Evolutionary conservation across 1,284 basidiomycete genomes (phyloP).

Genomic region (Cutaneotrichosporon cutaneum): DNA sequence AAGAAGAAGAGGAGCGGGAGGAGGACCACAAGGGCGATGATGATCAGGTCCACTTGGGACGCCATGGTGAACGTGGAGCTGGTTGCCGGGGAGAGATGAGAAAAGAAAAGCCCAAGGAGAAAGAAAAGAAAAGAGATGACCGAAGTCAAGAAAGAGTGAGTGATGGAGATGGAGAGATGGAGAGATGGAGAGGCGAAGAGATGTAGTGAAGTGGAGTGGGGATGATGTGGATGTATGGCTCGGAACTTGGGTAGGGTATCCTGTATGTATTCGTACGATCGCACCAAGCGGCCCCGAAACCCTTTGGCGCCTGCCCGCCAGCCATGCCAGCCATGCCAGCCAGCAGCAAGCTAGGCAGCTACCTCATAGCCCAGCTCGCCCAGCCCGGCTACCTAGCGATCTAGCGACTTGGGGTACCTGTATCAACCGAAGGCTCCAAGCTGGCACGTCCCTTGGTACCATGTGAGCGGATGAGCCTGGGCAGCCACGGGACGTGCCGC

Average conservation of each 20-base stretch:
- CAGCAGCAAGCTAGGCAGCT: too few species aligned
- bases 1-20: conserved; percentile 48
- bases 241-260: neutral
- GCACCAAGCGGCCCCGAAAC: conserved; percentile 4
- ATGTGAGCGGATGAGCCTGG: too few species aligned
- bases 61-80: conserved; percentile 39
- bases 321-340: neutral
- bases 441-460: too few species aligned
- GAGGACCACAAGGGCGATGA: conserved; percentile 41
- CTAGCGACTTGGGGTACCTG: too few species aligned
- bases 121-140: neutral
- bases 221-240: neutral
- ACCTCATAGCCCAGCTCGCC: too few species aligned
- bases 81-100: neutral
- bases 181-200: neutral
- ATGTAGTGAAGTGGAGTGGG: neutral
- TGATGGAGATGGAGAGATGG: neutral
- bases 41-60: conserved; percentile 43
- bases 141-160: neutral
- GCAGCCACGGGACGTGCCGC: too few species aligned
- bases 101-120: neutral
- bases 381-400: too few species aligned
- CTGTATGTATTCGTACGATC: conserved; percentile 9
- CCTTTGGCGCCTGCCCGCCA: neutral
- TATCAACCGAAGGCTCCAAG: too few species aligned